phyloP scores from a whole-genome alignment of 768 basidiomycete species.

The Sporobolomyces phaffii region DNA sequence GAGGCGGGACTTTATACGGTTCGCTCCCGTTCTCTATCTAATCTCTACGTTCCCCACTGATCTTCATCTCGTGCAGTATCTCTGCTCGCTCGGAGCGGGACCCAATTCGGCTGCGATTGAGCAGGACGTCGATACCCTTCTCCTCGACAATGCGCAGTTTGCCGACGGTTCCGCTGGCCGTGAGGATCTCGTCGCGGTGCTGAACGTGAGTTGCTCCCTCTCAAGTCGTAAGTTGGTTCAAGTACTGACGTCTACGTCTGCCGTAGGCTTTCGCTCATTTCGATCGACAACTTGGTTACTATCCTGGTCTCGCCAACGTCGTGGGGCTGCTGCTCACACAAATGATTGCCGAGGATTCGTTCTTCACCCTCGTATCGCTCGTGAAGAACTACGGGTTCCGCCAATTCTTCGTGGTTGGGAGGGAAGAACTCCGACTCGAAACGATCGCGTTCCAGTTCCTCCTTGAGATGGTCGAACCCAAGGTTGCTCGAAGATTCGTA shows the following conservation, averaged over 20 bases:
- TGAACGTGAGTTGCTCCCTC: slow-evolving; percentile 15
- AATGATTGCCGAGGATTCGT: slow-evolving; percentile 18
- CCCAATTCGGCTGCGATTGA: background rate
- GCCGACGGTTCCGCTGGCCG: slow-evolving; percentile 5
- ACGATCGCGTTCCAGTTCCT: slow-evolving; percentile 15
- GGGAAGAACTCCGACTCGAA: slow-evolving; percentile 17
- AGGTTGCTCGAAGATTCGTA: slow-evolving; percentile 23
- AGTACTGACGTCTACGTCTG: background rate
- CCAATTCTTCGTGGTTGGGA: slow-evolving; percentile 7
- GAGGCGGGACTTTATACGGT: slow-evolving; percentile 11
- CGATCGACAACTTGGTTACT: slow-evolving; percentile 12
- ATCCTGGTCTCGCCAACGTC: slow-evolving; percentile 10
- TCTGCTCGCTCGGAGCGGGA: background rate
- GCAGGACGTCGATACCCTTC: slow-evolving; percentile 8
- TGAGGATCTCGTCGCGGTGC: slow-evolving; percentile 13
- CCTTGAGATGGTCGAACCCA: slow-evolving; percentile 23
- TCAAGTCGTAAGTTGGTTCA: background rate
- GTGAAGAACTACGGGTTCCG: slow-evolving; percentile 17
- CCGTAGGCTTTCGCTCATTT: slow-evolving; percentile 22
- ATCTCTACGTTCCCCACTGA: no score
- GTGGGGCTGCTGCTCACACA: slow-evolving; percentile 23
- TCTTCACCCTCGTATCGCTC: slow-evolving; percentile 25
- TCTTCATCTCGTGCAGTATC: no score
- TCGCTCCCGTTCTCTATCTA: background rate
- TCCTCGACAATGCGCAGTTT: slow-evolving; percentile 25